Percentiles rank a stretch among this genome's conserved stretches.
phyloP scores from a whole-genome alignment of 2,329 filamentous ascomycete species.

The Trichoderma sp. region DNA sequence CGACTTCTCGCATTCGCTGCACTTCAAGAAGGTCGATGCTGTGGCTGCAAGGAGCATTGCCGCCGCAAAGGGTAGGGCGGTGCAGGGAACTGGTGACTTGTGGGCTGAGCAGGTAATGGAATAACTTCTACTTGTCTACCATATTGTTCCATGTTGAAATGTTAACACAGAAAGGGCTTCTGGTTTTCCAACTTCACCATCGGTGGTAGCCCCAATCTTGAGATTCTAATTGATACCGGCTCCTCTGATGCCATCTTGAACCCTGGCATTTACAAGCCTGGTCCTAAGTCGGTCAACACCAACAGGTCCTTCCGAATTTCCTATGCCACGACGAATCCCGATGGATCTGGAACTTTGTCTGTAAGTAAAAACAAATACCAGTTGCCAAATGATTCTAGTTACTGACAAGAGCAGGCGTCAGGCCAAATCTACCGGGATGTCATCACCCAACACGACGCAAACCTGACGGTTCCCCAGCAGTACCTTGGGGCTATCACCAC shows the following conservation, averaged over 20 bases:
- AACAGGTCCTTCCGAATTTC: slow-evolving; percentile 18
- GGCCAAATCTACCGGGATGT: slow-evolving; percentile 23
- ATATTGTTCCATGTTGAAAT: neutral
- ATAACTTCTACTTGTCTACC: neutral
- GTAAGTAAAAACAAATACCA: slow-evolving; percentile 6
- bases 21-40: slow-evolving; percentile 20
- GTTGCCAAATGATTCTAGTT: neutral
- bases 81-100: neutral
- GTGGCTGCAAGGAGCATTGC: slow-evolving; percentile 16
- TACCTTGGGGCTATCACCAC: slow-evolving; percentile 19
- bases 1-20: slow-evolving; percentile 21
- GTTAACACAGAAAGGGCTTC: slow-evolving; percentile 20
- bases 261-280: slow-evolving; percentile 23
- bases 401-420: slow-evolving; percentile 14
- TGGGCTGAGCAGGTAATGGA: slow-evolving; percentile 19
- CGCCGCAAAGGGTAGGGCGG: slow-evolving; percentile 13
- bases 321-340: slow-evolving; percentile 24
- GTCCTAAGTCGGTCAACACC: slow-evolving; percentile 13
- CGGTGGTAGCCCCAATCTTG: slow-evolving; percentile 22
- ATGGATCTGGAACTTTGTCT: slow-evolving; percentile 20
- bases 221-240: slow-evolving; percentile 24
- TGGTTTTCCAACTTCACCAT: slow-evolving; percentile 25
- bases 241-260: slow-evolving; percentile 23
- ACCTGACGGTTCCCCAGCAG: slow-evolving; percentile 22
- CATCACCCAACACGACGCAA: slow-evolving; percentile 21